Base-by-base conservation (phyloP, 2,329 filamentous ascomycete genomes). In the Xylaria sp. region DNA sequence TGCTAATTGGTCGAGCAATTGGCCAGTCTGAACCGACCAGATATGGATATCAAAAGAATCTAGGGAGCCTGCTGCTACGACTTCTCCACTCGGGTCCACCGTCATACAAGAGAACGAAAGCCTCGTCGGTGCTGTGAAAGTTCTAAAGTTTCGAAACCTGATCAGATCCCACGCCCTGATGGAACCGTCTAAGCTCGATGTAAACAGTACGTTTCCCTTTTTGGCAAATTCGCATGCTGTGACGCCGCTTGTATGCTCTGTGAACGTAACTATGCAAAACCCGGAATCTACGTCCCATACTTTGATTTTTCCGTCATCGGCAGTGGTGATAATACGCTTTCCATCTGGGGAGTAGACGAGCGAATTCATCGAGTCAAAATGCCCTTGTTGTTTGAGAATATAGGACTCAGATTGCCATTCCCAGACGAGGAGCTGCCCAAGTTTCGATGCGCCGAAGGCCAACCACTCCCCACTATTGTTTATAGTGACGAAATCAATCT, bases 321-420 rank as follows among this genome's bases (percentile, higher is more conserved):
- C 93, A 1, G 94, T 92, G 0, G 96, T 99, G 69, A 99, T 91
- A 72, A 99, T 93, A 48, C 92, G 91, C 77, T 97, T 93, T 4
- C 96, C 95, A 76, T 98, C 95, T 0, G 96, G 94, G 5, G 96
- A 95, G 81, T 98, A 99, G 9, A 92, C 91, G 3, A 99, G 85
- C 0, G 94, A 89, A 80, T 98, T 98, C 89, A 98, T 94, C 1
- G 94, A 92, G 79, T 99, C 96, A 73, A 97, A 94, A 81, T 99
- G 96, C 0, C 95, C 96, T 81, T 98, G 96, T 78, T 99, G 96
- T 82, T 99, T 99, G 57, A 99, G 85, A 67, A 99, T 97, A 80
- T 99, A 99, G 6, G 95, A 98, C 81, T 99, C 97, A 0, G 96
- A 99, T 79, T 98, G 95, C 94, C 97, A 99, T 80, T 99, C 96